These are phyloP conservation scores for Lathyrus tuberosus DNA, from an alignment of 306 rosid species.

Conservation along the genomic window DNA sequence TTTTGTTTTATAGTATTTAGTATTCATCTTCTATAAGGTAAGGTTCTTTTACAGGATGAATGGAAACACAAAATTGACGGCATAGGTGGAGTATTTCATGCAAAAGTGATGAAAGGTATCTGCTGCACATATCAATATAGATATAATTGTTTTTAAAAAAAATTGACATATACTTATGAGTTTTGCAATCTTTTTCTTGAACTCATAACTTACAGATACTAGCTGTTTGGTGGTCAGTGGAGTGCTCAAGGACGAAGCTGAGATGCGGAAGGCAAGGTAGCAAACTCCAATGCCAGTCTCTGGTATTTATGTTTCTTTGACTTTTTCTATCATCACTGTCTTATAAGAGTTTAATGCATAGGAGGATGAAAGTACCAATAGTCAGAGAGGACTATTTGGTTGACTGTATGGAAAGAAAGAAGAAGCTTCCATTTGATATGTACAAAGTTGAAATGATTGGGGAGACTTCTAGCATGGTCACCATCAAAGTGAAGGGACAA, in stretches of 20 bases:
- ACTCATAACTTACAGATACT: constrained; percentile 67
- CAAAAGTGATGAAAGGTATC: constrained; percentile 85
- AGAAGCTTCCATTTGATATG: constrained; percentile 73
- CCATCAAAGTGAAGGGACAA: constrained; percentile 89
- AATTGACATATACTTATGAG: constrained; percentile 7
- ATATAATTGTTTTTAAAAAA: neutral
- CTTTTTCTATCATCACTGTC: constrained; percentile 33
- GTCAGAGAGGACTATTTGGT: constrained; percentile 88
- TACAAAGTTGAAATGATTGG: constrained; percentile 79
- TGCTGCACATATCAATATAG: constrained; percentile 30
- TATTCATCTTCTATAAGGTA: constrained; percentile 34
- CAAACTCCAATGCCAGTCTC: constrained; percentile 35
- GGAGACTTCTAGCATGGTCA: constrained; percentile 80
- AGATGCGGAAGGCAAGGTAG: constrained; percentile 84
- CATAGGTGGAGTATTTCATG: constrained; percentile 67
- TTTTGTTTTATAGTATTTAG: constrained; percentile 36
- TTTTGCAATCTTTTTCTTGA: constrained; percentile 29
- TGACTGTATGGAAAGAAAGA: constrained; percentile 73
- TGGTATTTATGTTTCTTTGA: constrained; percentile 30
- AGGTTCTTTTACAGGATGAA: constrained; percentile 62
- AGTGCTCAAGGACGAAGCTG: constrained; percentile 61
- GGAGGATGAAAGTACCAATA: constrained; percentile 90
- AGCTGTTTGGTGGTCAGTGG: constrained; percentile 85
- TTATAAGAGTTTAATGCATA: constrained; percentile 43
- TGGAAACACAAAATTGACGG: constrained; percentile 74